Percentiles rank a stretch among this genome's conserved stretches.
Conservation (phyloP, 352 stramenopile genomes). For the Globisporangium ultimum region DNA sequence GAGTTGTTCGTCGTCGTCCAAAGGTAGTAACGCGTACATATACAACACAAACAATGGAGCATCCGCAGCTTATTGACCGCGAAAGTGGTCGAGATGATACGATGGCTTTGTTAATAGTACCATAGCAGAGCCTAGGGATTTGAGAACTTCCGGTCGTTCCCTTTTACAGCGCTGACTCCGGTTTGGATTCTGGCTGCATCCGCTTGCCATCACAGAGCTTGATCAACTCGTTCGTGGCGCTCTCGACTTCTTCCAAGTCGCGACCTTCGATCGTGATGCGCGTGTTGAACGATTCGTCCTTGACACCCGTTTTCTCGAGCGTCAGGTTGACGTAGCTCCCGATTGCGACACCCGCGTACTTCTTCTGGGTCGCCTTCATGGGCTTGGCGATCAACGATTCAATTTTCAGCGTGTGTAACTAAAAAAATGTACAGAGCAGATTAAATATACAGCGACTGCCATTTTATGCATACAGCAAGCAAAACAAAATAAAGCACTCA, state of each 20-base stretch:
- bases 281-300: slow-evolving; percentile 68
- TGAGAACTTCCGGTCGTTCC: too few species aligned
- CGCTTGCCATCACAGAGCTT: slow-evolving; percentile 23
- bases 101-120: too few species aligned
- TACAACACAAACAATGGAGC: too few species aligned
- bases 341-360: slow-evolving; percentile 65
- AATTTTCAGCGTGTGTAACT: slow-evolving; percentile 66
- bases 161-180: background rate
- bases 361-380: slow-evolving; percentile 64
- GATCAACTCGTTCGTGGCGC: slow-evolving; percentile 43
- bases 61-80: background rate
- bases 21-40: too few species aligned
- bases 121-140: too few species aligned
- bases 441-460: slow-evolving; percentile 7
- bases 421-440: background rate
- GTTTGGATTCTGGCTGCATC: background rate
- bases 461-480: slow-evolving; percentile 4
- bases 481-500: slow-evolving; percentile 18
- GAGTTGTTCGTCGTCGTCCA: too few species aligned
- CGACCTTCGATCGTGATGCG: slow-evolving; percentile 63
- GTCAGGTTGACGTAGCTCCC: slow-evolving; percentile 85
- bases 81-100: background rate
- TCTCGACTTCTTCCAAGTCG: slow-evolving; percentile 44
- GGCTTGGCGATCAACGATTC: slow-evolving; percentile 65
- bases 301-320: slow-evolving; percentile 45